phyloP scores from a whole-genome alignment of 1,284 basidiomycete species.

The Peniophora sp. region DNA sequence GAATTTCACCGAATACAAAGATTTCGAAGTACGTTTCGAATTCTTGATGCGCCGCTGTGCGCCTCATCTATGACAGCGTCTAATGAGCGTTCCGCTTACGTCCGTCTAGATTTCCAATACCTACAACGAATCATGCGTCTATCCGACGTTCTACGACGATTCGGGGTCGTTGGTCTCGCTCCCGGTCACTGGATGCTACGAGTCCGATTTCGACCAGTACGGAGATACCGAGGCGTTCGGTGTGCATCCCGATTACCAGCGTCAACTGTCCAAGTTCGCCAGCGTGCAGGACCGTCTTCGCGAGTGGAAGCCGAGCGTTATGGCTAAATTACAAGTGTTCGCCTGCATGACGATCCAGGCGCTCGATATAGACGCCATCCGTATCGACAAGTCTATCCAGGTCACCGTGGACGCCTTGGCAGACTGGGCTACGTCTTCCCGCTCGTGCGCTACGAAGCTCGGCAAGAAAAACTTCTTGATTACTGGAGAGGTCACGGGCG shows the following conservation, averaged over 20 bases:
- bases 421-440: slow-evolving; percentile 65
- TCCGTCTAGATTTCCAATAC: slow-evolving; percentile 55
- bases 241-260: slow-evolving; percentile 90
- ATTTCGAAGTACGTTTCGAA: slow-evolving; percentile 62
- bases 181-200: slow-evolving; percentile 72
- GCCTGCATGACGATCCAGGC: slow-evolving; percentile 81
- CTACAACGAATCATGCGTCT: slow-evolving; percentile 65
- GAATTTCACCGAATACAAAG: slow-evolving; percentile 77
- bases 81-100: background rate
- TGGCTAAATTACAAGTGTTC: slow-evolving; percentile 70
- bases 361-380: slow-evolving; percentile 86
- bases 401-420: slow-evolving; percentile 78
- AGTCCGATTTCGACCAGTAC: slow-evolving; percentile 86
- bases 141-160: slow-evolving; percentile 79
- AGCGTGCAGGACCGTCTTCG: slow-evolving; percentile 91
- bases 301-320: slow-evolving; percentile 77
- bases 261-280: slow-evolving; percentile 89
- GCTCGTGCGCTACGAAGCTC: slow-evolving; percentile 61
- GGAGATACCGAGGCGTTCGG: slow-evolving; percentile 95
- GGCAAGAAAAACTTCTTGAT: slow-evolving; percentile 87
- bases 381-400: slow-evolving; percentile 91
- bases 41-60: slow-evolving; percentile 2
- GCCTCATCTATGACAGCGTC: slow-evolving; percentile 2
- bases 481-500: slow-evolving; percentile 90
- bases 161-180: slow-evolving; percentile 69